A percentile compares a stretch with the other conserved stretches of the same genome.
Evolutionary conservation across 1,139 yeast species (phyloP).

Genomic region (Entelexis paramagnoliae): DNA sequence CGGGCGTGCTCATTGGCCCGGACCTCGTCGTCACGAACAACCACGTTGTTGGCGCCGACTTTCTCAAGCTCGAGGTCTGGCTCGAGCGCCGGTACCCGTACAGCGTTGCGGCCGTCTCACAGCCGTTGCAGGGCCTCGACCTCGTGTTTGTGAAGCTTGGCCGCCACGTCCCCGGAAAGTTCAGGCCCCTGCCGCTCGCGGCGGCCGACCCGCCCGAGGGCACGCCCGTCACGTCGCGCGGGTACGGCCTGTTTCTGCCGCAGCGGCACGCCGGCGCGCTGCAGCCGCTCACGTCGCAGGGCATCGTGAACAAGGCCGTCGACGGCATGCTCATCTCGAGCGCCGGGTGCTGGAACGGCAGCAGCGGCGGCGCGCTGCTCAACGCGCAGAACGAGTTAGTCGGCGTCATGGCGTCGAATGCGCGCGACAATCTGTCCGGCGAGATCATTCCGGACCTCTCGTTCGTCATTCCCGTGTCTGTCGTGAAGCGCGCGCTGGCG

Average conservation of each 20-base stretch:
- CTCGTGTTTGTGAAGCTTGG: slow-evolving; percentile 29
- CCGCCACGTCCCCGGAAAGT: slow-evolving; percentile 11
- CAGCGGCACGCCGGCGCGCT: slow-evolving; percentile 23
- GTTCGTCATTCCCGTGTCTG: slow-evolving; percentile 36
- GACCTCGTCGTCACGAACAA: slow-evolving; percentile 37
- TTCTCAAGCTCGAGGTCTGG: not conserved
- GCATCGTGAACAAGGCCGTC: slow-evolving; percentile 29
- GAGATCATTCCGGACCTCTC: slow-evolving; percentile 40
- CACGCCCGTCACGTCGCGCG: slow-evolving; percentile 40
- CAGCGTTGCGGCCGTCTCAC: slow-evolving; percentile 23
- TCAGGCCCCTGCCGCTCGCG: slow-evolving; percentile 18
- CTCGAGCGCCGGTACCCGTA: slow-evolving; percentile 5
- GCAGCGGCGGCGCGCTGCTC: slow-evolving; percentile 61
- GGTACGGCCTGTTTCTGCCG: slow-evolving; percentile 48
- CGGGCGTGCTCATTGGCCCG: slow-evolving; percentile 37
- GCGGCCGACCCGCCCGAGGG: slow-evolving; percentile 27
- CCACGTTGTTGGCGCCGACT: slow-evolving; percentile 32
- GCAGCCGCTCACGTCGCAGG: slow-evolving; percentile 41
- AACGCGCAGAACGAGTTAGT: slow-evolving; percentile 33
- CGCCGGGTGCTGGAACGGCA: slow-evolving; percentile 67
- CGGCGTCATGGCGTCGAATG: slow-evolving; percentile 59
- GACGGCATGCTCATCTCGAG: slow-evolving; percentile 40
- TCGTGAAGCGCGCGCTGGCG: slow-evolving; percentile 27
- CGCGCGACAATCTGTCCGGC: slow-evolving; percentile 34
- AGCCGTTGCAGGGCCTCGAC: slow-evolving; percentile 34